These are phyloP conservation scores for Verticillium isaacii DNA, from an alignment of 2,329 filamentous ascomycete species.

Conservation along the genomic window DNA sequence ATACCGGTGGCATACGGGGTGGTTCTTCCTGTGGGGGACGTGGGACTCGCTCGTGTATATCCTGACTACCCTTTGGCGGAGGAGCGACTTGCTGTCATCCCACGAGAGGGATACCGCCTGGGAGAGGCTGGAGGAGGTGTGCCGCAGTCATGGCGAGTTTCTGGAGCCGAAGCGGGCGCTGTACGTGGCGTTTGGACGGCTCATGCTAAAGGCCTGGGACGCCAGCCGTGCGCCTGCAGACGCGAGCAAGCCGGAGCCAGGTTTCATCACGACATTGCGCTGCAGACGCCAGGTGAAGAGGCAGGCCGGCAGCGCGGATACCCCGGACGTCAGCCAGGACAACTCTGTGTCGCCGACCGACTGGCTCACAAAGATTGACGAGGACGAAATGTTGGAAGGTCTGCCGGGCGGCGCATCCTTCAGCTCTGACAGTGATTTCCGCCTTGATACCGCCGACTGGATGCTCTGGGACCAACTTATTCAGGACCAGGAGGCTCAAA, in stretches of 20 bases:
- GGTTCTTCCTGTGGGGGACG: conserved; percentile 27
- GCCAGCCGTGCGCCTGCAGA: conserved; percentile 7
- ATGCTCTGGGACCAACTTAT: conserved; percentile 21
- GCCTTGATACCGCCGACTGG: conserved; percentile 16
- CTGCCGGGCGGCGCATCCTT: neutral
- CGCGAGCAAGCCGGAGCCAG: conserved; percentile 10
- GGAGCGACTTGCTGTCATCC: conserved; percentile 12
- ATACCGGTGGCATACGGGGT: conserved; percentile 24
- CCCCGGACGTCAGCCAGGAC: neutral
- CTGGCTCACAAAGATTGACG: neutral
- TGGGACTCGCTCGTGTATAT: conserved; percentile 26
- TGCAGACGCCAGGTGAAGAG: conserved; percentile 2
- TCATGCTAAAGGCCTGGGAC: conserved; percentile 28
- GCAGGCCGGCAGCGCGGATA: conserved; percentile 4
- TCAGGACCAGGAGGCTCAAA: conserved; percentile 9
- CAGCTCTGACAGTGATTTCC: neutral
- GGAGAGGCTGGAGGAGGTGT: conserved; percentile 19
- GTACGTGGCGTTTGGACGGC: conserved; percentile 20
- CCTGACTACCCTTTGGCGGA: conserved; percentile 19
- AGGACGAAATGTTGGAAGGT: neutral
- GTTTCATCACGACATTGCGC: conserved; percentile 18
- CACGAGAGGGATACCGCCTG: conserved; percentile 15
- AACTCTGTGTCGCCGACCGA: neutral
- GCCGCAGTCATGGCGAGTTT: conserved; percentile 22
- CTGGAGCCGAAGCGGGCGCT: conserved; percentile 20